Base-by-base conservation (phyloP, 1,139 yeast species). In the Scheffersomyces cryptocercus region DNA sequence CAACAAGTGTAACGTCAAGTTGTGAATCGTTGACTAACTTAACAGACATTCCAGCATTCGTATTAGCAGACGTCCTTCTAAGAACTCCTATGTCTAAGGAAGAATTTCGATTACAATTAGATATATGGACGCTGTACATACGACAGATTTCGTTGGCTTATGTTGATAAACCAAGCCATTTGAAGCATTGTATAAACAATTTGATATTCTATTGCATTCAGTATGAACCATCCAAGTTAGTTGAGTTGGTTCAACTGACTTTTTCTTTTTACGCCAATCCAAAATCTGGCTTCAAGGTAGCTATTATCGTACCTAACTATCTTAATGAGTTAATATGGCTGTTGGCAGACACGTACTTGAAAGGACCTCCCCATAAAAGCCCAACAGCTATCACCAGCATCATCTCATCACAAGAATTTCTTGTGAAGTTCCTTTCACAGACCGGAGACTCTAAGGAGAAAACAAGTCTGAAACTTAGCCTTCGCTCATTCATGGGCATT, bases 401-500 rank as follows among this genome's bases (percentile, higher is more conserved):
- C 6, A 54, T 67, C 11, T 58, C 51, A 35, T 53, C 68, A 0
- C 78, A 72, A 44, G 76, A 70, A 45, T 35, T 46, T 3, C 42
- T 70, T 29, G 65, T 70, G 10, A 53, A 55, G 28, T 38, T 49
- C 14, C 41, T 67, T 26, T 39, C 54, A 3, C 36, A 31, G n/a
- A 15, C 42, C n/a, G 52, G 49, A 7, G 40, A 37, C 9, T 35
- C 32, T 1, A 15, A 29, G 2, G 39, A 41, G 11, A 51, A 52
- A 29, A 49, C 59, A 0, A 45, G 51, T 42, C 39, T 52, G 5
- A 49, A 51, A 2, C 52, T 73, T 8, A 51, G 53, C 16, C 56
- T 71, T n/a, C 52, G 58, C 35, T 74, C 73, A 1, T 63, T 66
- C 42, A 62, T 73, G 68, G 79, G 77, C 0, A 61, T 74, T 1